phyloP scores from a whole-genome alignment of 2,329 filamentous ascomycete species.

The Aspergillus nomiae region DNA sequence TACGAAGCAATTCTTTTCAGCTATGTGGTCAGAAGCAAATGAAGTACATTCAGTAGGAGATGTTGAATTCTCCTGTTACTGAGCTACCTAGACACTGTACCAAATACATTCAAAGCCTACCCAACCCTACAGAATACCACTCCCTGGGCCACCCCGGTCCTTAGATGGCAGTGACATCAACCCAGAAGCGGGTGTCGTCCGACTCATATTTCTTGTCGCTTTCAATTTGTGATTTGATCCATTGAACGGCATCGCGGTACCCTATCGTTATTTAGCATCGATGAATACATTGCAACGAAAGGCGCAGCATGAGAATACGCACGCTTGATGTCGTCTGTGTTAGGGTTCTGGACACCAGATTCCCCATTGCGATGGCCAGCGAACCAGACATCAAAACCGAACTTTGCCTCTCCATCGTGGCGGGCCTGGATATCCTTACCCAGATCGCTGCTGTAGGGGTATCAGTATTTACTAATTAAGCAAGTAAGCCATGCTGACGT shows the following conservation, averaged over 20 bases:
- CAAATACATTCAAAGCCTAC: background rate
- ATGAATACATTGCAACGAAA: background rate
- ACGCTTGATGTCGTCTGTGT: slow-evolving; percentile 25
- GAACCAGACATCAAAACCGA: slow-evolving; percentile 26
- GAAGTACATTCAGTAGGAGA: background rate
- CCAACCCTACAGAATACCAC: background rate
- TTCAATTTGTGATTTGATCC: slow-evolving; percentile 32
- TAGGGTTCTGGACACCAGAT: slow-evolving; percentile 20
- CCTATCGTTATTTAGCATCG: background rate
- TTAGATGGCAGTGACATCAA: slow-evolving; percentile 18
- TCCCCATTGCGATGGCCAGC: slow-evolving; percentile 27
- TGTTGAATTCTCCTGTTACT: background rate
- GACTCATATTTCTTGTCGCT: slow-evolving; percentile 20
- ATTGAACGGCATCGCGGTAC: slow-evolving; percentile 20
- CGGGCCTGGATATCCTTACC: slow-evolving; percentile 5
- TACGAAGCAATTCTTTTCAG: background rate
- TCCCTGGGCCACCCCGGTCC: background rate
- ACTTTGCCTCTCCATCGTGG: slow-evolving; percentile 23
- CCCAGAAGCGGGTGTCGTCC: slow-evolving; percentile 35
- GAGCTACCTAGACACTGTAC: background rate
- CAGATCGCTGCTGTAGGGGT: background rate
- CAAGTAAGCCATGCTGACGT: background rate
- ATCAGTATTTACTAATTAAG: background rate
- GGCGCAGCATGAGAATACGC: background rate
- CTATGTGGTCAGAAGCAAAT: background rate